Conservation (phyloP, 768 basidiomycete genomes). For the Phallus indusiatus region DNA sequence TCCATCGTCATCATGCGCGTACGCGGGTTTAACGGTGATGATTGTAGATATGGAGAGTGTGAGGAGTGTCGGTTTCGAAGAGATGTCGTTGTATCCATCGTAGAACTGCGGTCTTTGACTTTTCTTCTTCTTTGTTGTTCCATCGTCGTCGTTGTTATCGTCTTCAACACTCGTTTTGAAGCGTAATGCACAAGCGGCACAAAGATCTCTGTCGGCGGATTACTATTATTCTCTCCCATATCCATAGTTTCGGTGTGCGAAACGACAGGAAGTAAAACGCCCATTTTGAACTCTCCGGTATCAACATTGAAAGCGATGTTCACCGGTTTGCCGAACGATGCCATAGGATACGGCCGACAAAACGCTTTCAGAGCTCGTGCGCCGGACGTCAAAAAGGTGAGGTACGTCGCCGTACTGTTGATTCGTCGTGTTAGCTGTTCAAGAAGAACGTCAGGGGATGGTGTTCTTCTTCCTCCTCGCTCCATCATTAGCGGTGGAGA, state of each 20-base stretch:
- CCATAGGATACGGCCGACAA: slow-evolving; percentile 71
- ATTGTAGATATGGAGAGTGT: too few relatives aligned
- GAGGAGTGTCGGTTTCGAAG: background rate
- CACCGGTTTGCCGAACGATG: slow-evolving; percentile 56
- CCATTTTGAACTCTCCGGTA: slow-evolving; percentile 60
- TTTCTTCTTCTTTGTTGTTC: background rate
- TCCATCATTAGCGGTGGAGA: background rate
- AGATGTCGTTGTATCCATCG: too few relatives aligned
- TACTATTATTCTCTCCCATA: background rate
- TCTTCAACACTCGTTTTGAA: slow-evolving; percentile 15
- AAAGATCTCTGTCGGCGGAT: slow-evolving; percentile 74
- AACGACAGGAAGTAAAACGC: slow-evolving; percentile 59
- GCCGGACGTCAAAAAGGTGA: slow-evolving; percentile 66
- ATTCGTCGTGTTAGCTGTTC: slow-evolving; percentile 41
- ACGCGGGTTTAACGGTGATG: too few relatives aligned
- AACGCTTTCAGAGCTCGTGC: slow-evolving; percentile 81
- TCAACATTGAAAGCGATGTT: slow-evolving; percentile 69
- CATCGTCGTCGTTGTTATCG: background rate
- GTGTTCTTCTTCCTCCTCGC: background rate
- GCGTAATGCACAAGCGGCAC: slow-evolving; percentile 88
- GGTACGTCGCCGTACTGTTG: background rate
- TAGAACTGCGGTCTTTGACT: background rate
- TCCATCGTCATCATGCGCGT: too few relatives aligned
- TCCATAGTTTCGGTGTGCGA: slow-evolving; percentile 19
- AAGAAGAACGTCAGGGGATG: slow-evolving; percentile 18